phyloP scores from a whole-genome alignment of 805 yeast genomes.

The Zygoascus tannicola region DNA sequence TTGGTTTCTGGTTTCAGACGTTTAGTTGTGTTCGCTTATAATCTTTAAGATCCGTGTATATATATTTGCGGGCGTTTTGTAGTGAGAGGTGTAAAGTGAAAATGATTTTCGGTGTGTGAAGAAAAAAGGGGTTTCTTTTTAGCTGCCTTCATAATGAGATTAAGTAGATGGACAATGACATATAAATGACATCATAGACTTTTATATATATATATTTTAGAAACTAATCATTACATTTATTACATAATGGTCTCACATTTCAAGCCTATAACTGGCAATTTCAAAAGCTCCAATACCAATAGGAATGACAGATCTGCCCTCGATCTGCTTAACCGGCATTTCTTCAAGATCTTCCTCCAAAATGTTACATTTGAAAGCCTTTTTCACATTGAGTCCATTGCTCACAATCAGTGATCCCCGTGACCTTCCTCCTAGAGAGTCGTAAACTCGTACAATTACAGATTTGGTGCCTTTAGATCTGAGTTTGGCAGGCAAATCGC shows the following conservation, averaged over 20 bases:
- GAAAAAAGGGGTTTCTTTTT: too few species aligned
- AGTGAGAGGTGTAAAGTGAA: too few species aligned
- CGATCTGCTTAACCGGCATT: constrained; percentile 1
- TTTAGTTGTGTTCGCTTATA: too few species aligned
- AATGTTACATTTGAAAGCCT: constrained; percentile 37
- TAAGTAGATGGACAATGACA: too few species aligned
- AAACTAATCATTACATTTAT: too few species aligned
- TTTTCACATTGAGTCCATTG: constrained; percentile 41
- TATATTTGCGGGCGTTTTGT: too few species aligned
- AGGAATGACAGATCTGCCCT: constrained; percentile 24
- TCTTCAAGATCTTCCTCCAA: constrained; percentile 18
- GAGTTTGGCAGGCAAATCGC: constrained; percentile 30
- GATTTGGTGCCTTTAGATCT: constrained; percentile 33
- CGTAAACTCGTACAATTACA: constrained; percentile 69
- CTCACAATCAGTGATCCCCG: constrained; percentile 37
- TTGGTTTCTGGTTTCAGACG: too few species aligned
- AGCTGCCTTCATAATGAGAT: too few species aligned
- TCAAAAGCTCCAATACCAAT: constrained; percentile 65
- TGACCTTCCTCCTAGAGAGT: constrained; percentile 74
- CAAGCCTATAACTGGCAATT: constrained; percentile 54
- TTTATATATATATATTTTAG: too few species aligned
- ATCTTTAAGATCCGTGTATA: too few species aligned
- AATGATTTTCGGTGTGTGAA: too few species aligned
- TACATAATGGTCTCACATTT: constrained; percentile 19
- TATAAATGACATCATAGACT: too few species aligned